Evolutionary conservation across 148 eudicot genomes (phyloP).

Genomic region (Beta vulgaris): DNA sequence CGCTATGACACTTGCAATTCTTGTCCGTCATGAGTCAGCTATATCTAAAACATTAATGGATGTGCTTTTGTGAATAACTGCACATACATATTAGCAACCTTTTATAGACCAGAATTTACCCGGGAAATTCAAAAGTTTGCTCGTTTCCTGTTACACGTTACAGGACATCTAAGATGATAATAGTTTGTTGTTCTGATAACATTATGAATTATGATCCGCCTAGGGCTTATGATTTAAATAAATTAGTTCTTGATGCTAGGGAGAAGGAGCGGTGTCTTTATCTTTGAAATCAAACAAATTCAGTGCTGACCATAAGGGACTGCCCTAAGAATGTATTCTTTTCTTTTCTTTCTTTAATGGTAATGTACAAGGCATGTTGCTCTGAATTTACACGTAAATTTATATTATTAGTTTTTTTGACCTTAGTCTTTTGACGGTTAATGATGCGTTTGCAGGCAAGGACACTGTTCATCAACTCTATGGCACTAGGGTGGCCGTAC

Average conservation of each 20-base stretch:
- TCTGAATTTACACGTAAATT: not conserved
- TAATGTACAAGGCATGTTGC: not conserved
- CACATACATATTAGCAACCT: not conserved
- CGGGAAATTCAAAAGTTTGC: not conserved
- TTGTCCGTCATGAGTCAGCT: not conserved
- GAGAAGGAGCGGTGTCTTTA: not conserved
- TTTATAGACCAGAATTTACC: not conserved
- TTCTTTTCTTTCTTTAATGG: too few species aligned
- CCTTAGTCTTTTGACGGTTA: not conserved
- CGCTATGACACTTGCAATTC: not conserved
- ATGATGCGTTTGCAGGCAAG: conserved; percentile 49
- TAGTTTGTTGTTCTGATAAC: not conserved
- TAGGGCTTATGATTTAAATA: not conserved
- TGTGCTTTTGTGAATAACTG: not conserved
- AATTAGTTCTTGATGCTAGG: not conserved
- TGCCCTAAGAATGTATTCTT: too few species aligned
- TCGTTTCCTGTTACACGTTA: not conserved
- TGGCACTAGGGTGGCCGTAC: conserved; percentile 92
- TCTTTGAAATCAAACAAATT: not conserved
- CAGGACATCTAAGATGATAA: not conserved
- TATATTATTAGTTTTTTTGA: not conserved
- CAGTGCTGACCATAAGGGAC: not conserved
- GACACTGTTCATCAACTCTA: conserved; percentile 79
- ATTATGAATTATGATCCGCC: not conserved
- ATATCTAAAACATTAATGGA: not conserved